Evolutionary conservation across 805 yeast genomes (phyloP), one percentile per base, ranked within the genome.

Genomic region (Starmerella roubikii): DNA sequence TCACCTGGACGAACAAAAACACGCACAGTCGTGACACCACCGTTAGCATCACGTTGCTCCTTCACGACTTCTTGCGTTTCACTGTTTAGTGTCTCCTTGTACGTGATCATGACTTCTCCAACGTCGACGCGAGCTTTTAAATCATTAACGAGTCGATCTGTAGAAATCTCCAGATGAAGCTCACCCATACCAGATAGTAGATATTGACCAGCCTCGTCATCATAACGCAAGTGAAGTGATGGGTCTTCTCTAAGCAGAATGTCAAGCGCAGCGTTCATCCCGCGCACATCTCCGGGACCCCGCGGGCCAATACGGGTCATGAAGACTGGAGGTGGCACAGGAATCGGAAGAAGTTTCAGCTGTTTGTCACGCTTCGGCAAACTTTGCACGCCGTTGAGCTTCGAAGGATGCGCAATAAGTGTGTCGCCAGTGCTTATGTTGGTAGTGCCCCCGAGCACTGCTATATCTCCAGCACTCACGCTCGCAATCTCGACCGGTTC

Each of bases 151-250:
- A 85, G 66, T 39, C 96, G 66, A 51, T 83, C 91, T 34, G 67
- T 68, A 1, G 91, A 80, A 48, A 91, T 85, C 49, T 91, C 97
- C 35, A 91, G 66, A 60, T 91, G 98, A 34, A 91, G 66, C 54
- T 91, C 97, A 30, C 98, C 98, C 97, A 88, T 88, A 24, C 98
- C 98, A 16, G 94, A 76, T 23, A 91, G 59, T 21, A 86, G 70
- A 2, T 86, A 76, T 60, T 91, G 96, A 6, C 91, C 94, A 40
- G 83, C 66, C 49, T 88, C 97, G 42, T 83, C 86, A 56, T 91
- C 67, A 35, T 66, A 69, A 3, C 72, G 59, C 7, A 83, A 69
- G 23, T 73, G 71, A 44, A 91, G 65, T 35, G 94, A 81, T 3
- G 98, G 98, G 53, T 91, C 98, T 54, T 91, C 97, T 38, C 79